Base-by-base conservation (phyloP, 331 rosid genomes). In the Quercus phellos region DNA sequence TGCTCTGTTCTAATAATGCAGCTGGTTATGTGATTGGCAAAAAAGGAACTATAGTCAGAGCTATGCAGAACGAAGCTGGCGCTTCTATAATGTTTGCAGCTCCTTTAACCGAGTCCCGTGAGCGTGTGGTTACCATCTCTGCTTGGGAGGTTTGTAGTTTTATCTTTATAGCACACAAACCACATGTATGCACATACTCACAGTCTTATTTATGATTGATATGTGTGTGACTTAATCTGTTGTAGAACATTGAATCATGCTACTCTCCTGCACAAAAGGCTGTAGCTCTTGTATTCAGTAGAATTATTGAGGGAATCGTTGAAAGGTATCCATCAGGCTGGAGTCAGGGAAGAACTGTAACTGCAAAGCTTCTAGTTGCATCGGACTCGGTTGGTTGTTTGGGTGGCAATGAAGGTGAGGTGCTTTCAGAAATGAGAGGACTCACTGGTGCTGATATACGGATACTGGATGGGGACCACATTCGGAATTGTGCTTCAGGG, bases 241-340 rank as follows among this genome's bases (percentile, higher is more conserved):
- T 84, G 74, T 84, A 90, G 94, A 82, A 79, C 77, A 77, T 80
- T 75, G 88, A 72, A 72, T 86, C 86, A 60, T 4, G 76, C 67
- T n/a, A 76, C 63, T 90, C 94, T 80, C 89, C 94, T 67, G 91
- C 94, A 74, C 94, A 84, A 79, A 87, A 84, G 46, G 94, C 91
- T 50, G 88, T 88, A 71, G n/a, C 82, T 72, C 90, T 82, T 68
- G 87, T 90, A 64, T 90, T 88, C 51, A 78, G 89, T 75, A 86
- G 94, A 88, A 77, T 78, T 70, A 67, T 88, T 80, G 90, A 86
- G 84, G 90, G 86, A 75, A 84, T 77, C 5, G 74, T 84, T 71
- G 85, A 78, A 68, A 84, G 79, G 85, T 61, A 75, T 80, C 70
- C 71, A 72, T 78, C 84, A 4, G 79, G 55, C 38, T 68, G 73